Percentiles rank a stretch among this genome's conserved stretches.
Evolutionary conservation across 345 rosid species (phyloP).

Genomic region (Salix koriyanagi): DNA sequence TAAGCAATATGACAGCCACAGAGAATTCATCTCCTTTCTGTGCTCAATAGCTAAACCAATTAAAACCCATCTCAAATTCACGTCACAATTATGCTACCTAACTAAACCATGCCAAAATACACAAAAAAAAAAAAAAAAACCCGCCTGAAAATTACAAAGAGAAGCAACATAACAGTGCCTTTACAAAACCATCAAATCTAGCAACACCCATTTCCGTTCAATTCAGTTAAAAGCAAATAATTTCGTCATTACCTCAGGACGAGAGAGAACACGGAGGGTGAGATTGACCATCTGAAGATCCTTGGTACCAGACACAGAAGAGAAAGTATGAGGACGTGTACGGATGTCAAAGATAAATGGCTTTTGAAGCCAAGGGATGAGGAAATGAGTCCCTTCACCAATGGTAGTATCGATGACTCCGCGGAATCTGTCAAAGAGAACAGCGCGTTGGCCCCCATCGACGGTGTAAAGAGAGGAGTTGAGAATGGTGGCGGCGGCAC

Average conservation of each 20-base stretch:
- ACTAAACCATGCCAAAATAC: not conserved
- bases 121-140: not conserved
- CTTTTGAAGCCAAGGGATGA: slow-evolving; percentile 85
- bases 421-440: slow-evolving; percentile 82
- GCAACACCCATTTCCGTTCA: not conserved
- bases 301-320: slow-evolving; percentile 90
- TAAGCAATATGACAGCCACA: not conserved
- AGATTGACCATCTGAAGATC: slow-evolving; percentile 99
- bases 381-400: slow-evolving; percentile 92
- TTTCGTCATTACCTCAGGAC: slow-evolving; percentile 54
- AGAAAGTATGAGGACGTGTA: slow-evolving; percentile 89
- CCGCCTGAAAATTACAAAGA: not conserved
- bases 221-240: not conserved
- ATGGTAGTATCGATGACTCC: slow-evolving; percentile 78
- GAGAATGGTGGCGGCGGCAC: slow-evolving; percentile 56
- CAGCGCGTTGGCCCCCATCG: slow-evolving; percentile 96
- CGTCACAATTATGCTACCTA: no score
- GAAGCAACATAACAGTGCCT: not conserved
- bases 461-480: slow-evolving; percentile 87
- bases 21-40: not conserved
- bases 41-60: not conserved
- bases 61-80: not conserved
- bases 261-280: slow-evolving; percentile 94
- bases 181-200: not conserved
- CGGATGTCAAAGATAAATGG: slow-evolving; percentile 84